These are phyloP conservation scores for Edhazardia aedis DNA, from an alignment of 371 early-diverging fungal genomes.

Conservation along the genomic window DNA sequence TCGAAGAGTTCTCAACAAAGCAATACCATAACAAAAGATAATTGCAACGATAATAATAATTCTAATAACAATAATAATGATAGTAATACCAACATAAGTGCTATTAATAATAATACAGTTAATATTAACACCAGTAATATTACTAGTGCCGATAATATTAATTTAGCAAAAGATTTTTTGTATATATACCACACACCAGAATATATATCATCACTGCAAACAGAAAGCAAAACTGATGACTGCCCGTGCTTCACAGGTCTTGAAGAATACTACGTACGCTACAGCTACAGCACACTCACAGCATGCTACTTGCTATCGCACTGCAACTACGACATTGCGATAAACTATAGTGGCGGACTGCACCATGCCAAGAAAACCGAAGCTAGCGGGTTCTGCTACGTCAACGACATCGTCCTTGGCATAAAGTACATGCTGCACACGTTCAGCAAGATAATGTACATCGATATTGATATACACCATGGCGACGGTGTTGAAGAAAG, in stretches of 20 bases:
- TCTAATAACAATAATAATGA: background rate
- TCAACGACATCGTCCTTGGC: slow-evolving; percentile 73
- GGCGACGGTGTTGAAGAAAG: slow-evolving; percentile 81
- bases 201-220: no score
- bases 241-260: slow-evolving; percentile 87
- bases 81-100: background rate
- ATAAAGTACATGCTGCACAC: slow-evolving; percentile 60
- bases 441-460: slow-evolving; percentile 56
- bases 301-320: slow-evolving; percentile 58
- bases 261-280: slow-evolving; percentile 71
- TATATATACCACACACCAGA: no score
- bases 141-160: no score
- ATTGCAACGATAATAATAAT: background rate
- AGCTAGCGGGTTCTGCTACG: slow-evolving; percentile 76
- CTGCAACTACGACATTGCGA: slow-evolving; percentile 56
- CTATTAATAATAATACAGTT: background rate
- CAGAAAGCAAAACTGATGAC: slow-evolving; percentile 67
- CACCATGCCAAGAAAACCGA: slow-evolving; percentile 78
- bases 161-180: no score
- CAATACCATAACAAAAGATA: no score
- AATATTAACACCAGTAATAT: background rate
- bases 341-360: slow-evolving; percentile 80
- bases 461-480: slow-evolving; percentile 82
- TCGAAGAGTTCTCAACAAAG: no score
- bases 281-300: slow-evolving; percentile 74